Base-by-base conservation (phyloP, 1,139 yeast species). In the Geotrichum bryndzae region DNA sequence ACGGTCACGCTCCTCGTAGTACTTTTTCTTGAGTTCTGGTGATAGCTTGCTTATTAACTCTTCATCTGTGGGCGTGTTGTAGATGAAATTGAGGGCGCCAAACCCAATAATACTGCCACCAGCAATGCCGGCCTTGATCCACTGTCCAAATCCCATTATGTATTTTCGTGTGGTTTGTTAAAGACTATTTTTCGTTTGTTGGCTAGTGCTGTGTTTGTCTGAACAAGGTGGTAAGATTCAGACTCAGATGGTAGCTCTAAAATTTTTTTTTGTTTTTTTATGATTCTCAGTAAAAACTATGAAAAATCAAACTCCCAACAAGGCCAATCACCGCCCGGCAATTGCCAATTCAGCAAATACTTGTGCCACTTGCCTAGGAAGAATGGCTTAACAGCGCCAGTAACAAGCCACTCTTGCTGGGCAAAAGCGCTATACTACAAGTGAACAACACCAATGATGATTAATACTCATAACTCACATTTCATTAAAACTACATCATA, bases 61-160 rank as follows among this genome's bases (percentile, higher is more conserved):
- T 68, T 90, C 96, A 68, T 90, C 96, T 0, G 94, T 82, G 1
- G 97, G 97, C 0, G 90, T 86, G 2, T 92, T 84, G 72, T 83
- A 88, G 65, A 84, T 86, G 75, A 76, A 87, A 31, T 87, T 77
- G 4, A 88, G 66, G 1, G 85, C 83, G 7, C 97, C 97, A 0
- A 84, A 70, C 1, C 86, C 88, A 13, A 88, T 77, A 29, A 90
- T 85, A 10, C 82, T 78, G 41, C 83, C 83, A 15, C 88, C 87
- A 8, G 82, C 84, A 18, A 81, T 54, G 15, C 65, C 80, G n/a
- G 84, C 86, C 63, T 84, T 79, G 6, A 83, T 78, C 89, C 90
- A 86, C 64, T 85, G 81, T 63, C 72, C 72, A 76, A 63, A 50
- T 35, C 64, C 57, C 64, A 62, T 62, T 27, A 13, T 59, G n/a